Conservation (phyloP, 2,329 filamentous ascomycete species). For the Acrodontium crateriforme region DNA sequence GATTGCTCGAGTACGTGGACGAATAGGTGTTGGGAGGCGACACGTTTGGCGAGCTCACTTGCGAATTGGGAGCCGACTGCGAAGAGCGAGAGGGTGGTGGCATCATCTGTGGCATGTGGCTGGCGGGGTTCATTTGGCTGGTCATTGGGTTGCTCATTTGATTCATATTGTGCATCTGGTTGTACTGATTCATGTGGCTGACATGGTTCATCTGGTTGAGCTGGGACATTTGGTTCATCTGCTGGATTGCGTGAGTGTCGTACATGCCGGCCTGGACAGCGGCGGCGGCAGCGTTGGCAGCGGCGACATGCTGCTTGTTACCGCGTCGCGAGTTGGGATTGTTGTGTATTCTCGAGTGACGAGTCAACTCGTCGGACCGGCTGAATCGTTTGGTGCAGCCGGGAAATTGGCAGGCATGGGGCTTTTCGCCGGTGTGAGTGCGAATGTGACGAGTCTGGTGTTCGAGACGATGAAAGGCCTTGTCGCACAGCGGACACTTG, state of each 20-base stretch:
- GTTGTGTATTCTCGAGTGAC: constrained; percentile 96
- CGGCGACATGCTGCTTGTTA: constrained; percentile 62
- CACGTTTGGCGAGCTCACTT: constrained; percentile 83
- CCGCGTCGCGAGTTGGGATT: constrained; percentile 93
- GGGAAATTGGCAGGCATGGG: constrained; percentile 86
- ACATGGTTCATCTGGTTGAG: constrained; percentile 14
- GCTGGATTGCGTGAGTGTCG: constrained; percentile 29
- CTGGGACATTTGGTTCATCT: constrained; percentile 53
- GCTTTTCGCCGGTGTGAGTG: constrained; percentile 96
- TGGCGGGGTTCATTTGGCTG: constrained; percentile 1
- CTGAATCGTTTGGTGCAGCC: constrained; percentile 97
- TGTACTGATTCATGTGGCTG: constrained; percentile 11
- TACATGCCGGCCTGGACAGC: constrained; percentile 33
- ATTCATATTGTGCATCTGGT: constrained; percentile 7
- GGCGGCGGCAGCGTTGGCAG: constrained; percentile 42
- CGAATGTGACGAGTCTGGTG: constrained; percentile 88
- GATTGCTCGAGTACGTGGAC: constrained; percentile 43
- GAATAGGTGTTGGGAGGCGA: constrained; percentile 80
- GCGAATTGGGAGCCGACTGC: constrained; percentile 75
- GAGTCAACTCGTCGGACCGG: constrained; percentile 87
- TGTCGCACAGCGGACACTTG: constrained; percentile 96
- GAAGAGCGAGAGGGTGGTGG: constrained; percentile 65
- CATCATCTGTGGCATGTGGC: constrained; percentile 47
- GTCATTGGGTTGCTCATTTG: constrained; percentile 4
- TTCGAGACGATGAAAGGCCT: constrained; percentile 95